Evolutionary conservation across 495 filamentous ascomycete species (phyloP), one percentile per base, ranked within the genome.

Genomic region (Aspergillus sparsus): DNA sequence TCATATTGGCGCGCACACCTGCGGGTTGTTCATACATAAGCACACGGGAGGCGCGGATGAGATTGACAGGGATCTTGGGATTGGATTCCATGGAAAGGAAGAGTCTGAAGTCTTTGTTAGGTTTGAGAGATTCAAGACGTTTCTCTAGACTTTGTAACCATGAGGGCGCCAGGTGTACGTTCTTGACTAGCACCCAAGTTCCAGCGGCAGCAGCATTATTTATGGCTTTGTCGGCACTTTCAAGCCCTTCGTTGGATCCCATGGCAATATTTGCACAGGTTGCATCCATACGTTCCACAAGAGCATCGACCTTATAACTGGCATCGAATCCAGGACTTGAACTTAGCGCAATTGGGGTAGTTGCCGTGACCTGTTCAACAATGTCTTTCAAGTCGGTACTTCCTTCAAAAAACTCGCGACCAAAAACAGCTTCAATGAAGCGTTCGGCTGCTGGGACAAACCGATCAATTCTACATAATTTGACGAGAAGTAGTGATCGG

Each of bases 141-240:
- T 99, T 99, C 78, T 98, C 94, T 9, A 99, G 82, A 64, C 91
- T 94, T 70, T 98, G 94, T 18, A 99, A 80, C 95, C 95, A 99
- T 34, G 88, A 88, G 3, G 93, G 92, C 33, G 93, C 92, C 58
- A 99, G 83, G 73, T 99, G 94, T 35, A 99, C 94, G 80, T 99
- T 99, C 85, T 99, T 99, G 80, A 99, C 85, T 6, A 98, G 81
- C 16, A 99, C 95, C 94, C 94, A 99, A 35, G 87, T 92, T 58
- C 94, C 94, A 4, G 88, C 89, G 53, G 93, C 89, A 7, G 95
- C 93, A 13, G 94, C 94, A 69, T 91, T 93, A 80, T 83, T 88
- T 68, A 99, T 91, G 21, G 94, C 94, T 73, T 96, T 95, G 77
- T 98, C 95, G 34, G 94, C 94, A 56, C 86, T 93, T 61, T 92